Base-by-base conservation (phyloP, 257 asterid species). In the Solanum tarapatanum region DNA sequence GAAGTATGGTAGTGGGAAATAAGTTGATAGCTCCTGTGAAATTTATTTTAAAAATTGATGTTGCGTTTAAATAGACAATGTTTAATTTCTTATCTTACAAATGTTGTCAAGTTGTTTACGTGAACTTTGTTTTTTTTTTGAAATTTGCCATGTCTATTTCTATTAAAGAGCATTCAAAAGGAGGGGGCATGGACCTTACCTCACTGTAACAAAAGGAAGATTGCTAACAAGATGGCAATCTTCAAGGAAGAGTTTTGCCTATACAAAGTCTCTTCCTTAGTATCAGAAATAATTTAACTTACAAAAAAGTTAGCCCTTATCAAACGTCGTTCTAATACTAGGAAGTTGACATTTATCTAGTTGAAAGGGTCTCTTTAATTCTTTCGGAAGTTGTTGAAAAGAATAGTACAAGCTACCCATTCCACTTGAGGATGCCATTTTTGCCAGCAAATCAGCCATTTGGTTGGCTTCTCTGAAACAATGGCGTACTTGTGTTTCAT, bases 1-100 rank as follows among this genome's bases (percentile, higher is more conserved):
- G 26, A 89, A 86, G 89, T 90, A 90, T 48, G 90, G 80, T 5
- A 91, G 90, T 12, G 87, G 86, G 9, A 51, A 32, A 32, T 72
- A 87, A 10, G 86, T 88, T n/a, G 74, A 43, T 33, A 75, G 62
- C 1, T 26, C 87, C 82, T 30, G 24, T 37, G 35, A 76, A 76
- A 6, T 39, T 11, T n/a, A 76, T 76, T 23, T n/a, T 6, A 3
- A 5, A 23, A 12, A 16, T 39, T 76, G 23, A 28, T 26, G 23
- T 5, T 69, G 76, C 37, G 60, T 51, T 5, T 66, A 19, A 14
- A 33, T 69, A 69, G 37, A n/a, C 5, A 28, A 69, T 30, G 37
- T 30, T 28, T 69, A 69, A 28, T 28, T 28, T 28, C 76, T 69
- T 69, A 8, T 28, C 37, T 28, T 69, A 28, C 23, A 69, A 69